A percentile compares a stretch with the other conserved stretches of the same genome.
Conservation (phyloP, 2,329 filamentous ascomycete species). For the Teratosphaeria zuluensis region DNA sequence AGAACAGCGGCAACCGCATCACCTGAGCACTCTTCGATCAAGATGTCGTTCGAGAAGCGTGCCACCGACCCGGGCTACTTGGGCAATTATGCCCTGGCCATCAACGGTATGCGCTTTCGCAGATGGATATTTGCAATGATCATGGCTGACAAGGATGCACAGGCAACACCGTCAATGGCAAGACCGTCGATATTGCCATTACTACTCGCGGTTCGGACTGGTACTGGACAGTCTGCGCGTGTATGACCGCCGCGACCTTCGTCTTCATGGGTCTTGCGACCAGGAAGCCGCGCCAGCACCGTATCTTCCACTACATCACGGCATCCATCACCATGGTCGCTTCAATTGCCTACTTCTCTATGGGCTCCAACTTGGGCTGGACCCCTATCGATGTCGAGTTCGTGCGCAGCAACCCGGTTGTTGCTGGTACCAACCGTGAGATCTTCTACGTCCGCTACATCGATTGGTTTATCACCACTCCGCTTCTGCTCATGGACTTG, state of each 20-base stretch:
- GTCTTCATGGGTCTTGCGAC: slow-evolving; percentile 43
- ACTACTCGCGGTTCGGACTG: slow-evolving; percentile 52
- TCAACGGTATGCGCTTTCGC: slow-evolving; percentile 29
- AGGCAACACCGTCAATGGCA: slow-evolving; percentile 5
- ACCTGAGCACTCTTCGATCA: background rate
- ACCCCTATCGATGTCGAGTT: slow-evolving; percentile 55
- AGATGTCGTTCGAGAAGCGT: background rate
- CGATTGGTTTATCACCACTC: slow-evolving; percentile 47
- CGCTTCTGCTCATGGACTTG: slow-evolving; percentile 52
- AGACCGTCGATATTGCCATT: slow-evolving; percentile 43
- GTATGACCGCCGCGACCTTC: slow-evolving; percentile 49
- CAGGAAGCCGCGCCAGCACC: slow-evolving; percentile 45
- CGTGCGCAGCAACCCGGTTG: slow-evolving; percentile 33
- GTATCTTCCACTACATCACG: slow-evolving; percentile 57
- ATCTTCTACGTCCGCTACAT: slow-evolving; percentile 60
- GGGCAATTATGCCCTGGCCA: slow-evolving; percentile 36
- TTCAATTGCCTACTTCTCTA: slow-evolving; percentile 55
- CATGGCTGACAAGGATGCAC: background rate
- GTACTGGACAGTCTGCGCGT: slow-evolving; percentile 52
- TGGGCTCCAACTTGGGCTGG: slow-evolving; percentile 58
- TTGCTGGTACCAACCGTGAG: slow-evolving; percentile 46
- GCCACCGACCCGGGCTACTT: background rate
- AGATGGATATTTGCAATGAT: background rate
- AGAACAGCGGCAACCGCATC: background rate
- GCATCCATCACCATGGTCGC: slow-evolving; percentile 49